phyloP scores from a whole-genome alignment of 495 filamentous ascomycete species.

The Podospora sp. region DNA sequence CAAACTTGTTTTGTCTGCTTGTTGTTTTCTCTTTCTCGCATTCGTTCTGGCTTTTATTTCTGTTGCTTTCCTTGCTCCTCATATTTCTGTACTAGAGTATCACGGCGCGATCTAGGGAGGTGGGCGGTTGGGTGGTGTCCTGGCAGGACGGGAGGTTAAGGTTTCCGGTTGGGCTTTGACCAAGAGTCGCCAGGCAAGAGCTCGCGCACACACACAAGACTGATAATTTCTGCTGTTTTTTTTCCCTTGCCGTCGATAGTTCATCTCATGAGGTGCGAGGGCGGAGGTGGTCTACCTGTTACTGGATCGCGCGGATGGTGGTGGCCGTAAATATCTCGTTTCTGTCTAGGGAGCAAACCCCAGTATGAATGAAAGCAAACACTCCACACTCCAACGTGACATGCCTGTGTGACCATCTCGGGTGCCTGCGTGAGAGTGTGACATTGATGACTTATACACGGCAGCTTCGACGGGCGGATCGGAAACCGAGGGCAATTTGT shows the following conservation, averaged over 20 bases:
- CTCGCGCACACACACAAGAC: slow-evolving; percentile 30
- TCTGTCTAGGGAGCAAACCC: slow-evolving; percentile 3
- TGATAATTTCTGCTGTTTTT: slow-evolving; percentile 27
- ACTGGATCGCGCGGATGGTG: background rate
- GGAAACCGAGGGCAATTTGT: background rate
- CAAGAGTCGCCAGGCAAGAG: slow-evolving; percentile 24
- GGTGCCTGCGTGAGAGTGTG: background rate
- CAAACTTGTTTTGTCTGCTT: slow-evolving; percentile 29
- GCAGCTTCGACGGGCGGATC: background rate
- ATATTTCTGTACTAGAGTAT: slow-evolving; percentile 34
- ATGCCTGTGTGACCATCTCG: background rate
- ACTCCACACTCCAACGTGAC: slow-evolving; percentile 9
- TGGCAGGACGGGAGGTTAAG: background rate
- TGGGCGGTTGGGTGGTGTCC: slow-evolving; percentile 8
- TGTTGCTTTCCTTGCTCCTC: slow-evolving; percentile 17
- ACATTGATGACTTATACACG: background rate
- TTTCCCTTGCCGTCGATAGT: background rate
- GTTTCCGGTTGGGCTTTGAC: slow-evolving; percentile 18
- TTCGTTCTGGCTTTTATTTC: slow-evolving; percentile 26
- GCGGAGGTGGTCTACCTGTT: background rate
- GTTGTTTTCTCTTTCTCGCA: slow-evolving; percentile 10
- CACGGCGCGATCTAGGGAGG: slow-evolving; percentile 27
- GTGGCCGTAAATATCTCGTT: slow-evolving; percentile 10
- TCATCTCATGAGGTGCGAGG: background rate
- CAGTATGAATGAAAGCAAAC: slow-evolving; percentile 18